phyloP scores from a whole-genome alignment of 441 rosid genomes.

The Pelargonium australe region DNA sequence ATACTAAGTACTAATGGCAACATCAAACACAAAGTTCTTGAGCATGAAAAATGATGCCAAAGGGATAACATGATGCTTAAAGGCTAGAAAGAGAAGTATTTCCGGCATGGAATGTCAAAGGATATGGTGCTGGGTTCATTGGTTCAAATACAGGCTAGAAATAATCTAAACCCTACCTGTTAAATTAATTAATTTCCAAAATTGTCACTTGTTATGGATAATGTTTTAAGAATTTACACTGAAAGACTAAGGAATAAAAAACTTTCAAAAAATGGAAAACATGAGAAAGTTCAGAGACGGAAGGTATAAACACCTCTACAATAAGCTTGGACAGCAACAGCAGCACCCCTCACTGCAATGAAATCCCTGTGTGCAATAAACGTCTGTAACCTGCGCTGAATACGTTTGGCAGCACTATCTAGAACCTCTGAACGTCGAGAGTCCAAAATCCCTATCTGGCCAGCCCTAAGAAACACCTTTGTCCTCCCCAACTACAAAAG shows the following conservation, averaged over 20 bases:
- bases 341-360: constrained; percentile 47
- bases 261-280: background rate
- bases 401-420: constrained; percentile 69
- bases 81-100: background rate
- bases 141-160: too few relatives aligned
- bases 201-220: background rate
- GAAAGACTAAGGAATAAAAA: background rate
- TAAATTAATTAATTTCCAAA: too few relatives aligned
- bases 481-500: constrained; percentile 73
- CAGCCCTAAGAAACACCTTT: constrained; percentile 95
- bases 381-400: constrained; percentile 64
- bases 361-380: constrained; percentile 54
- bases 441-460: constrained; percentile 92
- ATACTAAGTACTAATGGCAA: background rate
- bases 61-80: background rate
- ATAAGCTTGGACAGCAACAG: constrained; percentile 68
- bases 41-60: background rate
- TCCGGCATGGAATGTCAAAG: background rate
- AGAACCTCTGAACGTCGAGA: constrained; percentile 81
- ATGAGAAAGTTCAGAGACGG: background rate
- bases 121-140: background rate
- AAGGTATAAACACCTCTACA: constrained; percentile 59
- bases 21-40: background rate
- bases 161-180: too few relatives aligned
- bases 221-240: background rate